Percentiles rank a stretch among this genome's conserved stretches.
These are phyloP conservation scores for Eucalyptus regnans DNA, from an alignment of 345 rosid species.

Conservation along the genomic window DNA sequence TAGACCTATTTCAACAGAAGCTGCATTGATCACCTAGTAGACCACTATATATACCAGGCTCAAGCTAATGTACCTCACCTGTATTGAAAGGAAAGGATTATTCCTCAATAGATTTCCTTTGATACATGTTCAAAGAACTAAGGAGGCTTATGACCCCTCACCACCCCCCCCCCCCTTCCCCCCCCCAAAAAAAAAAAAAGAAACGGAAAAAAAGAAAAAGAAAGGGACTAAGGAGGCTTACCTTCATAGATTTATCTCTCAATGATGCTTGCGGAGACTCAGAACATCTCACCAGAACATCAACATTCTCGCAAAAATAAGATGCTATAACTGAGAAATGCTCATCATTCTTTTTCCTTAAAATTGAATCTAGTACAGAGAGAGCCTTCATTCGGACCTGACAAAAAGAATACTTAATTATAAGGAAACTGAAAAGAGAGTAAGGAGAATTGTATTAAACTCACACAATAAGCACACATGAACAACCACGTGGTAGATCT, in stretches of 20 bases:
- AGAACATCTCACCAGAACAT: conserved; percentile 50
- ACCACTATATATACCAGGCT: not conserved
- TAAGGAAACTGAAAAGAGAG: not conserved
- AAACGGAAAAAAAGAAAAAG: too few species aligned
- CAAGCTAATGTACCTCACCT: not conserved
- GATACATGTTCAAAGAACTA: not conserved
- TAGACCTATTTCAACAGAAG: not conserved
- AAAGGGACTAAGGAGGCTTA: not conserved
- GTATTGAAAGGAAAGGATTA: not conserved
- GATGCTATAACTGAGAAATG: conserved; percentile 49
- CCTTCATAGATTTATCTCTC: conserved; percentile 85
- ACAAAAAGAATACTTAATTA: not conserved
- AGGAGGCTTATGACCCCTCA: not conserved
- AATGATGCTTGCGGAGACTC: conserved; percentile 91
- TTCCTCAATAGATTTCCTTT: not conserved
- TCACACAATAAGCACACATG: not conserved
- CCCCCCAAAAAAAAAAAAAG: accelerated
- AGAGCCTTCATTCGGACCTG: conserved; percentile 92
- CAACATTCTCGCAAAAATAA: conserved; percentile 65
- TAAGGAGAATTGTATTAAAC: not conserved
- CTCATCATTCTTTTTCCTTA: conserved; percentile 74
- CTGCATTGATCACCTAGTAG: not conserved
- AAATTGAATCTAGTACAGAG: conserved; percentile 81
- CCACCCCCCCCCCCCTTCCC: too few species aligned
- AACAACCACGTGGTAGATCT: not conserved